Conservation (phyloP, 352 stramenopile genomes). For the Globisporangium abappressorium region DNA sequence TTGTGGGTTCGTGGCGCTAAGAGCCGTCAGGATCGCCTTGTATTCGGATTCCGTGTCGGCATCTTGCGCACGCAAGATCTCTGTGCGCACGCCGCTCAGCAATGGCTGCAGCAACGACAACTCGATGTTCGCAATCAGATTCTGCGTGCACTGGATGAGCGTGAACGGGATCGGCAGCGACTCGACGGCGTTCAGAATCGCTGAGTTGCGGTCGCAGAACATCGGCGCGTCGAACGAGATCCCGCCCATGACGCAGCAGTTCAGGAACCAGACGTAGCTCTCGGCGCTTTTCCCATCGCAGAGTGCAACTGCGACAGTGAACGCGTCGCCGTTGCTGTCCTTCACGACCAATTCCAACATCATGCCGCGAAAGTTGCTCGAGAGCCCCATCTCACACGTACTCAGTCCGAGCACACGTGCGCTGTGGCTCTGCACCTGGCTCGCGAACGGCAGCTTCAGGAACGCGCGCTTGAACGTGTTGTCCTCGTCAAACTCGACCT, state of each 20-base stretch:
- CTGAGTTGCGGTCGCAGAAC: conserved; percentile 32
- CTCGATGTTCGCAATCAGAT: conserved; percentile 30
- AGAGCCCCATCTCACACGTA: conserved; percentile 29
- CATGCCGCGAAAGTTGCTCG: conserved; percentile 35
- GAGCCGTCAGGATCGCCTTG: conserved; percentile 19
- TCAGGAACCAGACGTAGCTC: conserved; percentile 45
- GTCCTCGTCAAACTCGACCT: conserved; percentile 30
- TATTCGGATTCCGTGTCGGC: conserved; percentile 34
- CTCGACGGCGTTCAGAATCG: conserved; percentile 26
- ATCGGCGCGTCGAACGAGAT: conserved; percentile 34
- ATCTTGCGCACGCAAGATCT: conserved; percentile 29
- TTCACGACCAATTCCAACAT: conserved; percentile 37
- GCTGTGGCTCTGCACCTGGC: conserved; percentile 28
- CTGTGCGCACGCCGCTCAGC: conserved; percentile 16
- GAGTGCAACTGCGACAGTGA: conserved; percentile 32
- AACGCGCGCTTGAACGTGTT: conserved; percentile 41
- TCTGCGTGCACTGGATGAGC: conserved; percentile 37
- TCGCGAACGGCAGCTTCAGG: conserved; percentile 38
- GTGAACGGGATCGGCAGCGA: conserved; percentile 29
- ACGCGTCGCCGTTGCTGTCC: conserved; percentile 41
- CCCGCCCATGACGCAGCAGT: conserved; percentile 26
- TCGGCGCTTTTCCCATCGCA: conserved; percentile 32
- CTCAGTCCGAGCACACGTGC: conserved; percentile 31
- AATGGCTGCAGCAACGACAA: conserved; percentile 28
- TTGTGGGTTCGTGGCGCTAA: conserved; percentile 20